Percentiles rank a stretch among this genome's conserved stretches.
Conservation (phyloP, 2,329 filamentous ascomycete genomes). For the Pestalotiopsis fici region DNA sequence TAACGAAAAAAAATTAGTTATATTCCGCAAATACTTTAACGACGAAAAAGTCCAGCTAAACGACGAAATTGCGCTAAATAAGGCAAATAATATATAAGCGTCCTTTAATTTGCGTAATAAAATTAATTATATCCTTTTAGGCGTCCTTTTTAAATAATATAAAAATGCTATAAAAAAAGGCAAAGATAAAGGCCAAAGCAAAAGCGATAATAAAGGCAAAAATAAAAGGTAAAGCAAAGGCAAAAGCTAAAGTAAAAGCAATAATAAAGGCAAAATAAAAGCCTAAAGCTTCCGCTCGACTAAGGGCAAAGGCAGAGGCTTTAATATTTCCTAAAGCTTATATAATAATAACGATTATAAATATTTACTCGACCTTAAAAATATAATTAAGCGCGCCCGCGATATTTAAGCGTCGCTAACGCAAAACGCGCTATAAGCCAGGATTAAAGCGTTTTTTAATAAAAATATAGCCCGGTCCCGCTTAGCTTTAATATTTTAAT, state of each 20-base stretch:
- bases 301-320: background rate
- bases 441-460: background rate
- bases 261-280: background rate
- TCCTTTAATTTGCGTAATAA: background rate
- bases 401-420: background rate
- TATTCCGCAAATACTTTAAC: background rate
- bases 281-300: no score
- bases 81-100: background rate
- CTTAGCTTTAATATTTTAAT: background rate
- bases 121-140: background rate
- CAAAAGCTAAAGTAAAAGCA: no score
- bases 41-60: background rate
- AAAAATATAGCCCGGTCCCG: background rate
- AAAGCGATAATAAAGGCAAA: no score
- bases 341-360: background rate
- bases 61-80: background rate
- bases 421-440: background rate
- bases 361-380: background rate
- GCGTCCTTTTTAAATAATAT: background rate
- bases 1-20: background rate
- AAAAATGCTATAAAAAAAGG: background rate
- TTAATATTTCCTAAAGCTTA: background rate
- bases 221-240: no score
- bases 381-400: background rate
- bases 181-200: background rate